Percentiles rank a stretch among this genome's conserved stretches.
Conservation (phyloP, 805 yeast species). For the Kazachstania kunashirensis region DNA sequence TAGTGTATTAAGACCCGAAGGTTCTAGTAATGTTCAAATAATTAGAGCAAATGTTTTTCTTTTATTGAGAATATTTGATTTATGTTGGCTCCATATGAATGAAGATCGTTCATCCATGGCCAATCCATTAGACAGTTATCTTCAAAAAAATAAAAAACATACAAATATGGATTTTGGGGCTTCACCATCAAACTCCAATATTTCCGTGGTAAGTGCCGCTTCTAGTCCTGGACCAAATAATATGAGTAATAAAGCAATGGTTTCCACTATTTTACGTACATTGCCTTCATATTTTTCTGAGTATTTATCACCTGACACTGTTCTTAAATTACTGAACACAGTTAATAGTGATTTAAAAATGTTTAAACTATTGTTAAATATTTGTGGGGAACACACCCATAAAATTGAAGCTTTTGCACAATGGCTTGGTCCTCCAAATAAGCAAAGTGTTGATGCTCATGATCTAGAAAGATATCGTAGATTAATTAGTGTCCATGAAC, state of each 20-base stretch:
- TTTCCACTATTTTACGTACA: slow-evolving; percentile 9
- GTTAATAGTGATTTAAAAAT: slow-evolving; percentile 14
- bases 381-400: slow-evolving; percentile 11
- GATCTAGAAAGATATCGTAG: slow-evolving; percentile 8
- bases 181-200: not conserved
- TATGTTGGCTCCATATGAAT: slow-evolving; percentile 18
- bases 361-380: slow-evolving; percentile 13
- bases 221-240: not conserved
- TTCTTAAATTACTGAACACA: slow-evolving; percentile 5
- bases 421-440: slow-evolving; percentile 2
- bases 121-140: slow-evolving; percentile 19
- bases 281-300: slow-evolving; percentile 14
- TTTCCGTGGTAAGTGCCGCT: not conserved
- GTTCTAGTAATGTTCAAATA: not conserved
- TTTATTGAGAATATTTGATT: slow-evolving; percentile 22
- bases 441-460: not conserved
- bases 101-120: slow-evolving; percentile 20
- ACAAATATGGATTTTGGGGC: not conserved
- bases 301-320: slow-evolving; percentile 9
- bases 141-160: slow-evolving; percentile 8
- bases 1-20: not conserved
- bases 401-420: slow-evolving; percentile 11
- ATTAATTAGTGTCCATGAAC: slow-evolving; percentile 16
- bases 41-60: slow-evolving; percentile 27
- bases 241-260: slow-evolving; percentile 12